Evolutionary conservation across 179 eudicot species (phyloP), one percentile per base, ranked within the genome.

Genomic region (Vitellaria paradoxa): DNA sequence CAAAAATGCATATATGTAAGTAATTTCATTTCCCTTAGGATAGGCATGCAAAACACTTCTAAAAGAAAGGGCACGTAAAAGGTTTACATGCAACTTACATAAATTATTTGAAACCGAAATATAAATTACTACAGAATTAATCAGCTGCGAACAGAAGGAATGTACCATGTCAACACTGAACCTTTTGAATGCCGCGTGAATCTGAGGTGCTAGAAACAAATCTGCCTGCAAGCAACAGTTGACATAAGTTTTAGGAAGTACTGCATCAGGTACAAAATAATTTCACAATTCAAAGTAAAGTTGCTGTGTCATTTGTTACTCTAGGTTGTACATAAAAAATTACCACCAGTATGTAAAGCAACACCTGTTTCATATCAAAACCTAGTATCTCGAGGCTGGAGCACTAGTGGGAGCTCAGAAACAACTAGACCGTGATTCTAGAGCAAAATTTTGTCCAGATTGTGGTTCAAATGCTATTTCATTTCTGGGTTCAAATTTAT

Each of bases 141-240:
- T n/a, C n/a, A 52, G 14, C 7, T 20, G 53, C 37, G 50, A 65
- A 76, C 17, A 47, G 15, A 21, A 40, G 12, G 9, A 8, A 50
- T 59, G 7, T 88, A 93, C 98, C 98, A 90, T 85, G 86, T 90
- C 92, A 53, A 94, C 20, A 47, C 67, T 85, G 84, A 91, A 93
- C 82, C 89, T 79, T 74, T 72, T 87, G 53, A 83, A 61, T 75
- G 90, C 86, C 62, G 68, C 83, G 73, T 87, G 83, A 72, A 91
- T 81, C 83, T 94, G 97, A 45, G 98, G 98, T 61, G 93, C 97
- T 73, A 94, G 76, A 79, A 91, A 94, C 70, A 90, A 65, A 85
- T 94, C 98, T n/a, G 93, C 97, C 98, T 94, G 96, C 83, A 86
- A 69, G 18, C 6, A 77, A 62, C 47, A 30, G 60, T 20, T n/a